phyloP scores from a whole-genome alignment of 2,329 filamentous ascomycete species.

The Xylaria sp. region DNA sequence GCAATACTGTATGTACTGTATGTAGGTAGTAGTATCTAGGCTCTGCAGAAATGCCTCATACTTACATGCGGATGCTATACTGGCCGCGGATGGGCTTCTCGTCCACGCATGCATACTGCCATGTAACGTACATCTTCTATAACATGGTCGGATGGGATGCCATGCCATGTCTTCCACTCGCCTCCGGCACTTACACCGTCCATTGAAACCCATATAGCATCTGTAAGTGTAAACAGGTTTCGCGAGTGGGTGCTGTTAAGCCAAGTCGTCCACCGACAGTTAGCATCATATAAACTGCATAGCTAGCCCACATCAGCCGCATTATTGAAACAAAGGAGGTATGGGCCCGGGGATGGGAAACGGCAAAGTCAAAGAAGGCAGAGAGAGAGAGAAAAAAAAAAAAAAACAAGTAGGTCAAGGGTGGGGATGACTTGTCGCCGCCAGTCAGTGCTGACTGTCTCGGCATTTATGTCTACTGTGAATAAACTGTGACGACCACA shows the following conservation, averaged over 20 bases:
- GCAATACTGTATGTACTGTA: too few species aligned
- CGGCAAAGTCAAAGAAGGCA: neutral
- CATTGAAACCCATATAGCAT: neutral
- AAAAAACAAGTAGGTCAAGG: too few species aligned
- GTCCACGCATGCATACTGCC: slow-evolving; percentile 19
- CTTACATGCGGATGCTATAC: slow-evolving; percentile 14
- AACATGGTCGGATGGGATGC: slow-evolving; percentile 17
- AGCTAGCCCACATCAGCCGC: neutral
- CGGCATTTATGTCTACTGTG: neutral
- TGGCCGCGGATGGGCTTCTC: slow-evolving; percentile 11
- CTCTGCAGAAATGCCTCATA: slow-evolving; percentile 32
- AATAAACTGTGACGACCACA: neutral
- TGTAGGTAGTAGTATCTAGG: too few species aligned
- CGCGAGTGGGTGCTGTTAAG: slow-evolving; percentile 3
- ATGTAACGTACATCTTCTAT: slow-evolving; percentile 28
- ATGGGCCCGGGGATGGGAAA: neutral
- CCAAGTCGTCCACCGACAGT: neutral
- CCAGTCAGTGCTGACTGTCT: neutral
- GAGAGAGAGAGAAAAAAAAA: too few species aligned
- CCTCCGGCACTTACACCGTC: slow-evolving; percentile 13
- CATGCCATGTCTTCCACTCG: slow-evolving; percentile 9
- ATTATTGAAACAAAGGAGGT: neutral
- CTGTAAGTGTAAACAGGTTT: neutral
- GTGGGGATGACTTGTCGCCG: neutral
- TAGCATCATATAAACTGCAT: too few species aligned